Base-by-base conservation (phyloP, 768 basidiomycete species). In the Pholiota conissans region DNA sequence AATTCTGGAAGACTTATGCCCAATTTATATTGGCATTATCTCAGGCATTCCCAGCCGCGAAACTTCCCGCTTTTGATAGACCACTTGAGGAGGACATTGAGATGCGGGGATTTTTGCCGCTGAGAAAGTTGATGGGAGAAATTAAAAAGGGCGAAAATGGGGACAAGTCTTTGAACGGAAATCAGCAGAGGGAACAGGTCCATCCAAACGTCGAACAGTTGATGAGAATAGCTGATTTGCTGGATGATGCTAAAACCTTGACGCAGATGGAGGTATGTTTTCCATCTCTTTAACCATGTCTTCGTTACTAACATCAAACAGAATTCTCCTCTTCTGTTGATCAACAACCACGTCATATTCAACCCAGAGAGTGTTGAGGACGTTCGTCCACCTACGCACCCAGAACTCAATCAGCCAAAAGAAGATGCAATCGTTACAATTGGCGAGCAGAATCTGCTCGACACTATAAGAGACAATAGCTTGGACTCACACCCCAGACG, bases 131-230 rank as follows among this genome's bases (percentile, higher is more conserved):
- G 47, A 80, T 90, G 74, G 72, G 73, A 7, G 78, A 74, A 47
- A 67, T 67, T 11, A 59, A 51, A 47, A 60, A 63, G 55, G 67
- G 56, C 29, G 69, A 64, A 47, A 69, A 66, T 6, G 29, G 29
- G 1, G 53, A 29, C 27, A 61, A 57, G 26, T 62, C 63, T 39
- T 63, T 61, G 26, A 65, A 59, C 26, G 66, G 61, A 10, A 65
- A 52, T 3, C 59, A 74, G 57, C 65, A 69, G 45, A 62, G 61
- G 57, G 76, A 71, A 63, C 74, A 81, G 60, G 79, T 78, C 32
- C 83, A 98, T 74, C 97, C 97, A 7, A 98, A 99, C 64, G 95
- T 91, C 57, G 94, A 96, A 76, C 91, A 95, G 64, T 74, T 99
- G 40, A 95, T 98, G 93, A 81, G 97, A 62, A 90, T 99, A 57